Conservation (phyloP, 441 rosid species). For the Biscutella laevigata region DNA sequence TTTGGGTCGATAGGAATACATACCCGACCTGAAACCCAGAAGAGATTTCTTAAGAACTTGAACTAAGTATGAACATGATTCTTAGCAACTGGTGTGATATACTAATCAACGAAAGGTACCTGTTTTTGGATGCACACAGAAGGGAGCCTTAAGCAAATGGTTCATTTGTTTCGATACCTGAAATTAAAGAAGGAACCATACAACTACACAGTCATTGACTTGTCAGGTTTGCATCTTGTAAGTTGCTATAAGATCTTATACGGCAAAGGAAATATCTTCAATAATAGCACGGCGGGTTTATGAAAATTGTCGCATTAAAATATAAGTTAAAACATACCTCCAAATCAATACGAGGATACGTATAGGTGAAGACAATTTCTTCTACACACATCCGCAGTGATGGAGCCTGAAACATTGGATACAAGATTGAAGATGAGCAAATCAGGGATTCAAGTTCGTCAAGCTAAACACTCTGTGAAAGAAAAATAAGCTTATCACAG, state of each 20-base stretch:
- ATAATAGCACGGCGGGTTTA: background rate
- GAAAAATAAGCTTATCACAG: background rate
- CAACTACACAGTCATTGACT: background rate
- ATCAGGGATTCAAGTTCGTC: background rate
- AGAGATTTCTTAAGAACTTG: background rate
- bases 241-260: background rate
- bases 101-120: constrained; percentile 33
- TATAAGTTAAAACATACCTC: constrained; percentile 41
- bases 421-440: background rate
- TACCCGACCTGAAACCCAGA: constrained; percentile 52
- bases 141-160: constrained; percentile 96
- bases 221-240: background rate
- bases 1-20: constrained; percentile 88
- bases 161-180: constrained; percentile 95
- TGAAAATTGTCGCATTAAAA: background rate
- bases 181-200: constrained; percentile 1
- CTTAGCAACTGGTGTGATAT: background rate
- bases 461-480: background rate
- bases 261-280: background rate
- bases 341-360: constrained; percentile 92
- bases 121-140: constrained; percentile 92
- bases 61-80: background rate
- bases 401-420: constrained; percentile 37
- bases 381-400: constrained; percentile 69
- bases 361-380: constrained; percentile 75